Conservation (phyloP, 306 rosid genomes). For the Corylus avellana region DNA sequence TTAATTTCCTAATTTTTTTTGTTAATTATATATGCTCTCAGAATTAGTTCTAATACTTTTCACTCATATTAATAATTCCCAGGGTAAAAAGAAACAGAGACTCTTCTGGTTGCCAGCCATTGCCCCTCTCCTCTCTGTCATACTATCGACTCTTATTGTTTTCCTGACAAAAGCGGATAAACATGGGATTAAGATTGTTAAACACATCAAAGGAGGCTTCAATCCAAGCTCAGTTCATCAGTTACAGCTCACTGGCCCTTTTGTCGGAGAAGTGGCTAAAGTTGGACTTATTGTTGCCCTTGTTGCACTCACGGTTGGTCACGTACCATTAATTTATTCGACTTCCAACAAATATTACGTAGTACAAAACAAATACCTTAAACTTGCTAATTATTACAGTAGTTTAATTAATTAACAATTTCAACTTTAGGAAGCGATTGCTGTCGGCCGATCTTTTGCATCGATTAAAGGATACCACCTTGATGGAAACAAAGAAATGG, state of each 20-base stretch:
- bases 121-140: slow-evolving; percentile 67
- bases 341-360: neutral
- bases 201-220: slow-evolving; percentile 71
- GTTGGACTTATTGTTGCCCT: slow-evolving; percentile 64
- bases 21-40: too few relatives aligned
- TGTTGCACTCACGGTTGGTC: slow-evolving; percentile 71
- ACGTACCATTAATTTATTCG: too few relatives aligned
- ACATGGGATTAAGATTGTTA: slow-evolving; percentile 71
- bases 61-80: slow-evolving; percentile 2
- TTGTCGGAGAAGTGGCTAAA: slow-evolving; percentile 52
- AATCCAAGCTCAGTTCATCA: slow-evolving; percentile 72
- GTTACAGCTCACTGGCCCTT: slow-evolving; percentile 48
- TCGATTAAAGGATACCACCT: slow-evolving; percentile 72
- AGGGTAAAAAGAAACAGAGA: slow-evolving; percentile 66
- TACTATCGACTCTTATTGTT: slow-evolving; percentile 64
- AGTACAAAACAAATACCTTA: neutral
- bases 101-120: slow-evolving; percentile 83
- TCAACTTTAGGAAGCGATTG: slow-evolving; percentile 69
- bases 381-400: neutral
- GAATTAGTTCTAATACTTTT: too few relatives aligned
- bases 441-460: slow-evolving; percentile 87
- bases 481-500: slow-evolving; percentile 89
- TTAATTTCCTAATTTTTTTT: neutral
- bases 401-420: neutral
- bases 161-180: slow-evolving; percentile 62